A percentile compares a stretch with the other conserved stretches of the same genome.
Conservation (phyloP, 2,329 filamentous ascomycete genomes). For the Xylariaceae sp. region DNA sequence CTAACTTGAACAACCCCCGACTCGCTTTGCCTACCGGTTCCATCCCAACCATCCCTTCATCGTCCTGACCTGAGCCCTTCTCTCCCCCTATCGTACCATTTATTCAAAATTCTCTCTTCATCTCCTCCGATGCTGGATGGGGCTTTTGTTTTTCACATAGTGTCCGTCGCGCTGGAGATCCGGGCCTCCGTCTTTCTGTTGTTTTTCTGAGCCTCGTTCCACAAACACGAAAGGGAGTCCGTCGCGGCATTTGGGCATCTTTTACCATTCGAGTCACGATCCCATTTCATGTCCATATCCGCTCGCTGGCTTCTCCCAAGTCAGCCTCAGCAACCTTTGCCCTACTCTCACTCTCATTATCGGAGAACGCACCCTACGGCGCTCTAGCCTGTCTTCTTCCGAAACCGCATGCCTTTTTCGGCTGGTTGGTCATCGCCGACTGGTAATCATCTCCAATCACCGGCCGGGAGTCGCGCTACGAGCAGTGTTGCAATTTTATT, state of each 20-base stretch:
- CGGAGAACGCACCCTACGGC: slow-evolving; percentile 8
- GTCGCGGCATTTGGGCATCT: slow-evolving; percentile 29
- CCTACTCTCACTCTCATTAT: slow-evolving; percentile 8
- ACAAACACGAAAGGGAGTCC: slow-evolving; percentile 14
- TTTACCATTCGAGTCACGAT: slow-evolving; percentile 25
- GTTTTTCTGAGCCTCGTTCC: slow-evolving; percentile 10
- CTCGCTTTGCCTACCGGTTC: slow-evolving; percentile 13
- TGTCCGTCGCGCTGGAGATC: slow-evolving; percentile 32
- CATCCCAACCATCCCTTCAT: slow-evolving; percentile 25
- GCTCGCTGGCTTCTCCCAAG: slow-evolving; percentile 19
- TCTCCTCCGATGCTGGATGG: slow-evolving; percentile 28
- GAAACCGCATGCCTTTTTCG: not conserved
- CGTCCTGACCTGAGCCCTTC: slow-evolving; percentile 17
- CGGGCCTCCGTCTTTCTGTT: slow-evolving; percentile 28
- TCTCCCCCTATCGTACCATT: slow-evolving; percentile 18
- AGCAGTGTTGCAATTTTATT: slow-evolving; percentile 23
- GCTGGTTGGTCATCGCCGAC: slow-evolving; percentile 2
- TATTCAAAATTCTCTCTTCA: slow-evolving; percentile 13
- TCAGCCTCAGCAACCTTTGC: slow-evolving; percentile 16
- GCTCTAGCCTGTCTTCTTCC: slow-evolving; percentile 4
- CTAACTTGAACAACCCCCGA: slow-evolving; percentile 14
- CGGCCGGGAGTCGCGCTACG: slow-evolving; percentile 12
- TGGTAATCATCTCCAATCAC: not conserved
- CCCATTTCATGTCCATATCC: slow-evolving; percentile 21
- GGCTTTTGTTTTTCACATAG: slow-evolving; percentile 26